A percentile compares a stretch with the other conserved stretches of the same genome.
Evolutionary conservation across 2,329 filamentous ascomycete species (phyloP).

Genomic region (Fusarium sp.): DNA sequence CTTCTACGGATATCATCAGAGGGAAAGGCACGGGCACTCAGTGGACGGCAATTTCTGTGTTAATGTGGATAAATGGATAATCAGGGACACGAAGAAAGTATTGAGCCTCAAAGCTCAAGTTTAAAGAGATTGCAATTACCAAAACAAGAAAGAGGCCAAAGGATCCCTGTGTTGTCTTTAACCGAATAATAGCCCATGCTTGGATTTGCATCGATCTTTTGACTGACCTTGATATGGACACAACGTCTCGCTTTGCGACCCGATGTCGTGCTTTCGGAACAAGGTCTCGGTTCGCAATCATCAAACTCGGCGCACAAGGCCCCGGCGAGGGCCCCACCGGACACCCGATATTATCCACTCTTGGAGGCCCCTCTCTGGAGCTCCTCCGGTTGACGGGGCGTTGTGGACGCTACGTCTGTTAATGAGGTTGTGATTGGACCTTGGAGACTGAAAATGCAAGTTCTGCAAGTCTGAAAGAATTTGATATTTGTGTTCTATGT

Average conservation of each 20-base stretch:
- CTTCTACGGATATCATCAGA: neutral
- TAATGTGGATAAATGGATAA: slow-evolving; percentile 10
- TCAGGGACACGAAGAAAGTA: neutral
- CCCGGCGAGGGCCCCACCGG: slow-evolving; percentile 22
- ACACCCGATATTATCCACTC: slow-evolving; percentile 32
- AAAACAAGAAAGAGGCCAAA: slow-evolving; percentile 18
- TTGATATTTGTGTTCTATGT: neutral
- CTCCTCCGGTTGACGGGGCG: slow-evolving; percentile 35
- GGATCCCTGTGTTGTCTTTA: neutral
- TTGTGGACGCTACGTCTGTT: slow-evolving; percentile 7
- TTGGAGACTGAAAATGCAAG: slow-evolving; percentile 11
- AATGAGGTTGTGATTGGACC: slow-evolving; percentile 19
- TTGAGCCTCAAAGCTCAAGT: neutral
- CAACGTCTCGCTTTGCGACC: slow-evolving; percentile 3
- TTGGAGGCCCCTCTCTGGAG: slow-evolving; percentile 19
- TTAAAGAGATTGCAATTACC: slow-evolving; percentile 15
- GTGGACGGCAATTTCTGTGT: slow-evolving; percentile 10
- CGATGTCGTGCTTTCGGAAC: slow-evolving; percentile 29
- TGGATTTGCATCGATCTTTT: neutral
- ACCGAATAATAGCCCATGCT: neutral
- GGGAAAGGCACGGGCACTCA: slow-evolving; percentile 10
- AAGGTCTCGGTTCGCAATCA: slow-evolving; percentile 32
- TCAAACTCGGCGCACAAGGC: slow-evolving; percentile 18
- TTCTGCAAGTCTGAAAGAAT: slow-evolving; percentile 5
- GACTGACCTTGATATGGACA: neutral